A percentile compares a stretch with the other conserved stretches of the same genome.
phyloP scores from a whole-genome alignment of 75 land plant species.

The Ceratopteris richardii region DNA sequence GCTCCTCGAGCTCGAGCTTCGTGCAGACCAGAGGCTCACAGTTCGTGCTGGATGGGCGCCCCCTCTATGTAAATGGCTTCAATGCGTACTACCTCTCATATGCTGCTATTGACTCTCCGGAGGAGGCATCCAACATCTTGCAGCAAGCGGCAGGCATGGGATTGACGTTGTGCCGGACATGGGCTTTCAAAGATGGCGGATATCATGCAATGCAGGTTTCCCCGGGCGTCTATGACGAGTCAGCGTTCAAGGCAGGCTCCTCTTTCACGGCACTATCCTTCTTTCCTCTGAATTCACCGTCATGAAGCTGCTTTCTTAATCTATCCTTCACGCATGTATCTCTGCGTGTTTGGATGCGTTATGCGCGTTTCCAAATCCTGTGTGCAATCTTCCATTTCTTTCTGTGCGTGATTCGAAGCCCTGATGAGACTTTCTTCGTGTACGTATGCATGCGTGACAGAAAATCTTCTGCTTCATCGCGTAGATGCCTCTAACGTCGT shows the following conservation, averaged over 20 bases:
- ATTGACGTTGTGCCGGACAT: conserved; percentile 57
- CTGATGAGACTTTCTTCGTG: too few species aligned
- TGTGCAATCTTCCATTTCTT: neutral
- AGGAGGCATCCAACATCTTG: conserved; percentile 36
- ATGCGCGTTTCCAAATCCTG: too few species aligned
- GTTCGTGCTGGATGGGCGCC: conserved; percentile 47
- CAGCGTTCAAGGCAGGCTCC: conserved; percentile 41
- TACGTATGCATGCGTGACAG: too few species aligned
- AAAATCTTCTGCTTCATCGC: too few species aligned
- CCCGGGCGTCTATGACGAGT: conserved; percentile 62
- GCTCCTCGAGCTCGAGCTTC: conserved; percentile 16
- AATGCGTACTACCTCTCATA: conserved; percentile 78
- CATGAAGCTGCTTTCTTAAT: too few species aligned
- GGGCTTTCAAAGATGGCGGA: conserved; percentile 83
- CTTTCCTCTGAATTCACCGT: too few species aligned
- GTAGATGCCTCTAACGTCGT: too few species aligned
- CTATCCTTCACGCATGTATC: too few species aligned
- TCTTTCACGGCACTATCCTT: too few species aligned
- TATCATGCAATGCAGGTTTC: conserved; percentile 47
- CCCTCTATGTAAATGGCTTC: conserved; percentile 58
- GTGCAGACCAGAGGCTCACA: conserved; percentile 31
- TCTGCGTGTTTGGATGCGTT: too few species aligned
- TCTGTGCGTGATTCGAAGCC: too few species aligned
- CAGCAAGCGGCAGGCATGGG: conserved; percentile 36
- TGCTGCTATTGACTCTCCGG: conserved; percentile 37